Base-by-base conservation (phyloP, 768 basidiomycete genomes). In the Tulasnella sp. region DNA sequence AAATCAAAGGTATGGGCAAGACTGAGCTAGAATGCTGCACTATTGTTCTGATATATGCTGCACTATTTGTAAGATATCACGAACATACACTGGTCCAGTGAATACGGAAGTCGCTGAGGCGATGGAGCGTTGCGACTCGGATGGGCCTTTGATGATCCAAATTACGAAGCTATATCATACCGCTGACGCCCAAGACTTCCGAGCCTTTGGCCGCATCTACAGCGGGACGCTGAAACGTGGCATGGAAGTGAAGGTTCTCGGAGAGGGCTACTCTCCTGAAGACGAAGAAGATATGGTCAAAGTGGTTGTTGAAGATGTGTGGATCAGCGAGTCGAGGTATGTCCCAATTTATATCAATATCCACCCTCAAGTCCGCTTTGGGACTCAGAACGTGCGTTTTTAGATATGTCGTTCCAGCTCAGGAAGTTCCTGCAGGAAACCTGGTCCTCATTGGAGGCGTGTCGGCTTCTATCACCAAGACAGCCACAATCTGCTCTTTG, bases 221-320 rank as follows among this genome's bases (percentile, higher is more conserved):
- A 95, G 94, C 79, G 97, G 97, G 25, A 97, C 96, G 0, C 83
- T 98, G 31, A 86, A 87, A 80, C 92, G 91, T 79, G 95, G 95
- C 15, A 87, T 89, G 86, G 86, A 90, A 40, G 86, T 99, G 78
- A 98, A 97, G 85, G 96, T 99, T n/a, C 86, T 99, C 8, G 97
- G 97, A 76, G 97, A 99, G 82, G 95, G 95, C 0, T 99, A 96
- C 83, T 97, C 96, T 17, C 93, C 94, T n/a, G 97, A 98, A 80
- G 97, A 99, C 79, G 97, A 99, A 84, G 97, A 99, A 84, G 97
- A 99, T 81, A 97, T 98, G 95, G 88, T 93, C 82, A 90, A 89
- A 78, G 90, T 89, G 17, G 88, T 85, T 1, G 88, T 97, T 2
- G 96, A 98, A 79, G 91, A 91, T 78, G 85, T 99, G 22, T 94